Evolutionary conservation across 1,284 basidiomycete genomes (phyloP).

Genomic region (Moesziomyces antarcticus): DNA sequence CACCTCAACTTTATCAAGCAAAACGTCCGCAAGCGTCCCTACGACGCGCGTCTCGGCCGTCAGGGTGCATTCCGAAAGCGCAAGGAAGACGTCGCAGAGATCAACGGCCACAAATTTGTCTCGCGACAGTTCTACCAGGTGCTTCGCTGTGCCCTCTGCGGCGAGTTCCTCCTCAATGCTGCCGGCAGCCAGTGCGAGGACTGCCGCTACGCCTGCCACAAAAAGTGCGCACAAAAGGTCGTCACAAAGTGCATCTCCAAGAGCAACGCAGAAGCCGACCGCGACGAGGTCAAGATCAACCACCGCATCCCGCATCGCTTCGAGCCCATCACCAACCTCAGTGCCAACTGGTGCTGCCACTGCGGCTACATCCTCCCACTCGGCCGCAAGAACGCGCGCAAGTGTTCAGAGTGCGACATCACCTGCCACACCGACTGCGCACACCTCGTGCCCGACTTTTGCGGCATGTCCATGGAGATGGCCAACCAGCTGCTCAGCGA

Average conservation of each 20-base stretch:
- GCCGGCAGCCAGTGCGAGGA: conserved; percentile 99
- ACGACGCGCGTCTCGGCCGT: conserved; percentile 89
- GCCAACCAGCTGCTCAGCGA: conserved; percentile 92
- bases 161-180: conserved; percentile 96
- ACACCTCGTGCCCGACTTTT: conserved; percentile 98
- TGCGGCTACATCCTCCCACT: conserved; percentile 94
- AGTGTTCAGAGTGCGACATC: conserved; percentile 94
- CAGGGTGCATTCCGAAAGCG: conserved; percentile 98
- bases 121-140: conserved; percentile 95
- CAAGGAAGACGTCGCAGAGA: conserved; percentile 97
- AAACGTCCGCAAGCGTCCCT: conserved; percentile 85
- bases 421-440: conserved; percentile 98
- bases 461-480: conserved; percentile 99
- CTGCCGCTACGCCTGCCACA: conserved; percentile 98
- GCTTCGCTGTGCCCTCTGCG: conserved; percentile 97
- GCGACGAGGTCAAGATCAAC: conserved; percentile 98
- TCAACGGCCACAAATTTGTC: conserved; percentile 99
- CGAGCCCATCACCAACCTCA: conserved; percentile 95
- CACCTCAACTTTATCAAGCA: conserved; percentile 65
- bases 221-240: conserved; percentile 96
- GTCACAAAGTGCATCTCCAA: conserved; percentile 99
- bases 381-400: conserved; percentile 93
- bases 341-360: conserved; percentile 99
- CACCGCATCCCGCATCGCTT: conserved; percentile 99
- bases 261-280: conserved; percentile 86